Evolutionary conservation across 352 stramenopile species (phyloP), one percentile per base, ranked within the genome.

Genomic region (Globisporangium spinosum): DNA sequence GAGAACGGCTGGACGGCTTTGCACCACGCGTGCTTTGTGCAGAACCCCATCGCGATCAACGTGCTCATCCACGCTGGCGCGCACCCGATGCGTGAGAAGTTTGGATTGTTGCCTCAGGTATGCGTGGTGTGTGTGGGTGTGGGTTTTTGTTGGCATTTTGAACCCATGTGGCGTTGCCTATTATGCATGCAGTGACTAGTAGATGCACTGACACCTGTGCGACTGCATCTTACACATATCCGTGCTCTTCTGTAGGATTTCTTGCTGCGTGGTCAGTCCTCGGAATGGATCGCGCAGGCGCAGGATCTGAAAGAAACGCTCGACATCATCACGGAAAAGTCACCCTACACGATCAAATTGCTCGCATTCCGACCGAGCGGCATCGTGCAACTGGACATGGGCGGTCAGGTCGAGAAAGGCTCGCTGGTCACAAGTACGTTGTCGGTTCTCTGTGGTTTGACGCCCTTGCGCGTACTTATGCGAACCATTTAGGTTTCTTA

Each of bases 1-100:
- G 88, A 95, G 61, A 91, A 94, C 60, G 82, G 85, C 20, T 93
- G 88, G 86, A 94, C 88, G 12, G 86, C 86, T 45, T 70, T 95
- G 27, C 88, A 95, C 51, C 77, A 94, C 61, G 86, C 85, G 55
- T 94, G 88, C 73, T 91, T 83, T 49, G 80, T 87, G 63, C 85
- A 93, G 70, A 93, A 89, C 63, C 70, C 83, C 2, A 73, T 87
- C 13, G 85, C 86, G 3, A 85, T 93, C 29, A 80, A 78, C 35
- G 91, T 92, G 78, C 78, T 95, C 10, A 80, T 93, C 17, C 80
- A 94, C 58, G 81, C 77, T 1, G 85, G 86, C 20, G 86, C 88
- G 1, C 72, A 77, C 45, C 82, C 86, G 3, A 90, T 87, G 69
- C 77, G 88, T 40, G 85, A 95, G 32, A 85, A 77, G 38, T 90